Base-by-base conservation (phyloP, 352 stramenopile species). In the Globisporangium cylindrosporum region DNA sequence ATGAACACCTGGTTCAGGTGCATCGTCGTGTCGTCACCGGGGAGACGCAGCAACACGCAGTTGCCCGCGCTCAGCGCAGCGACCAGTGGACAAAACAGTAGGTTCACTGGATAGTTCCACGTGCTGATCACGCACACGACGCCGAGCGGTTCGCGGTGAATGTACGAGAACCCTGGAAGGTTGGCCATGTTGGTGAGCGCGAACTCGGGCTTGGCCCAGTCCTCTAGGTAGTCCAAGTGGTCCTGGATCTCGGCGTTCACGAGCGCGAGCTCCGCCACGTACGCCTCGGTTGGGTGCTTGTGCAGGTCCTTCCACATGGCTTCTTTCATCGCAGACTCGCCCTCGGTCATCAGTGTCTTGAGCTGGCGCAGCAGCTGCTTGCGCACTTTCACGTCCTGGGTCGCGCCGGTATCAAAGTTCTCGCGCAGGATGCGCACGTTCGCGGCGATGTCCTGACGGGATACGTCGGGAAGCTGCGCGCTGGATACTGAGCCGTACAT, bases 81-180 rank as follows among this genome's bases (percentile, higher is more conserved):
- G 4, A 94, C 72, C 6, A 97, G 70, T 14, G 91, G 90, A 66
- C 83, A 78, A 6, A 98, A 66, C 18, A 79, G 66, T 43, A 98
- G 70, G 18, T 84, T 74, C n/a, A 98, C 64, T 0, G 95, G 95
- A 68, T 97, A 98, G 73, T 98, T 98, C 88, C 91, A 98, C 72
- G 89, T 93, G 41, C 86, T 79, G 12, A 98, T 95, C 77, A 98
- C 71, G 34, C 89, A 96, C 8, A 95, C 90, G 38, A 97, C 87
- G 41, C 93, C 90, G 22, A 96, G 75, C 12, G 89, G 87, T 49
- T 95, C 87, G 14, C 69, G 71, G 18, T 78, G 59, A 14, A 96
- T 70, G 66, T 92, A 92, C 69, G 77, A 85, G 14, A 76, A 36
- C 24, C 86, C 77, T 20, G 86, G 84, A 0, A 91, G 71, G 68